These are phyloP conservation scores for Fusarium equiseti DNA, from an alignment of 2,329 filamentous ascomycete species.

Conservation along the genomic window DNA sequence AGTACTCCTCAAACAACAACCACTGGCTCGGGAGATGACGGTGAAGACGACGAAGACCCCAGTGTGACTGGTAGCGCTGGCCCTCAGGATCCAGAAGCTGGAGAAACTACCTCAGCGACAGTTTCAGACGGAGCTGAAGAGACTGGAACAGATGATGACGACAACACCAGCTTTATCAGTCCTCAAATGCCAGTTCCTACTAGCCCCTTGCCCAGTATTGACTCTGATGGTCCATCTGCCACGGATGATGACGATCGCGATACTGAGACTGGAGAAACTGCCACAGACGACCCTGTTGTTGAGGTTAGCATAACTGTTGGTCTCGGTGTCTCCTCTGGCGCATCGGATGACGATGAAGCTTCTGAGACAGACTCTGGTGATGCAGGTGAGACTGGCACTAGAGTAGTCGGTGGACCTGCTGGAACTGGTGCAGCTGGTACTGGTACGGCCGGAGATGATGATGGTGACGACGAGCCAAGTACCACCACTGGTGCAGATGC, in stretches of 20 bases:
- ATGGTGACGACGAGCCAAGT: neutral
- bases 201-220: neutral
- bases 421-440: neutral
- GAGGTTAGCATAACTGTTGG: neutral
- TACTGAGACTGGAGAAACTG: neutral
- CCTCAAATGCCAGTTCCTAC: slow-evolving; percentile 1
- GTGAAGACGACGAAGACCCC: neutral
- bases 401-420: neutral
- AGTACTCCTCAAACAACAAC: neutral
- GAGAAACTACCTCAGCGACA: neutral
- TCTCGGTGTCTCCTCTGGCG: accelerated
- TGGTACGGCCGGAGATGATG: neutral
- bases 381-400: neutral
- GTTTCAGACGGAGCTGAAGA: neutral
- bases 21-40: neutral
- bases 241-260: neutral
- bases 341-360: neutral
- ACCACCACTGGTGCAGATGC: neutral
- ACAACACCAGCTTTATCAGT: neutral
- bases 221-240: neutral
- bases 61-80: too few relatives aligned
- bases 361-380: accelerated
- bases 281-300: accelerated
- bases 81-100: neutral
- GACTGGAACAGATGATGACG: neutral